Evolutionary conservation across 2,329 filamentous ascomycete genomes (phyloP).

Genomic region (Diaporthe vaccinii): DNA sequence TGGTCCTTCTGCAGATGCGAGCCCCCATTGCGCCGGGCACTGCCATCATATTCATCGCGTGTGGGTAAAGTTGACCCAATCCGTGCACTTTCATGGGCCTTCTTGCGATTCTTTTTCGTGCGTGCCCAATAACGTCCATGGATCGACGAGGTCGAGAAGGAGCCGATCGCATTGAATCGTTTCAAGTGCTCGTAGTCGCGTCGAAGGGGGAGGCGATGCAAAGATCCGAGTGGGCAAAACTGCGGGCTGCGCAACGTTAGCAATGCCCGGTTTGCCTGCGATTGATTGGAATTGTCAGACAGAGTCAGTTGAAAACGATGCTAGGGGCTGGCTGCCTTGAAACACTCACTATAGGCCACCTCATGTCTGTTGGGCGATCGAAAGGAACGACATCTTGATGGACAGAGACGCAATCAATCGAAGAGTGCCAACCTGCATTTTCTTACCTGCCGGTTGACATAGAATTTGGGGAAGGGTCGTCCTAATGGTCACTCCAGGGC

Average conservation of each 20-base stretch:
- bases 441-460: not conserved
- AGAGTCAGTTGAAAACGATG: not conserved
- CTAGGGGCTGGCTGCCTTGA: too few species aligned
- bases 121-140: too few species aligned
- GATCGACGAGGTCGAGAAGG: not conserved
- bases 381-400: not conserved
- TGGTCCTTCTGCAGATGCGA: not conserved
- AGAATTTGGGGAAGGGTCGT: not conserved
- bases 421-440: not conserved
- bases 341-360: slow-evolving; percentile 23
- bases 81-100: too few species aligned
- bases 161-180: not conserved
- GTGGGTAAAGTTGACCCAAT: not conserved
- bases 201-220: not conserved
- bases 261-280: slow-evolving; percentile 18
- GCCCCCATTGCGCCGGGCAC: not conserved
- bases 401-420: not conserved
- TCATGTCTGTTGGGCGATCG: not conserved
- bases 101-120: not conserved
- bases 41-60: not conserved
- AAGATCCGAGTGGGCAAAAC: not conserved
- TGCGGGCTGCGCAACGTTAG: not conserved
- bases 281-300: not conserved
- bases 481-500: not conserved
- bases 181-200: not conserved